Evolutionary conservation across 176 grass and related monocot species (phyloP), one percentile per base, ranked within the genome.

Genomic region (Hyparrhenia diplandra): DNA sequence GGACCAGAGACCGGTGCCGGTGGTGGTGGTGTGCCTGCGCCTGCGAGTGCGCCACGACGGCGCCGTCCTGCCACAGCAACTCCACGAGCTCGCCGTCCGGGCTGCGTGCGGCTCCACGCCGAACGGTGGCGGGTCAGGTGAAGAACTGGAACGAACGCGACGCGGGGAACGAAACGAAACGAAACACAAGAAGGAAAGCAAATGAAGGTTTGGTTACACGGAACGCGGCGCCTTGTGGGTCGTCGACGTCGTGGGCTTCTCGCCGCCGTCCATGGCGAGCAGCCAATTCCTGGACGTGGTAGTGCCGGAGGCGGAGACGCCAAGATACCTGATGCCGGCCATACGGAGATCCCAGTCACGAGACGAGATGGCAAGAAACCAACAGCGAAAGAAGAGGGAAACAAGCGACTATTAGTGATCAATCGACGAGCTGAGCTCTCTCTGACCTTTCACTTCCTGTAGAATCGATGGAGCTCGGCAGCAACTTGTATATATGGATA

Each of bases 51-150:
- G 80, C 85, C 31, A 95, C 82, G 32, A 95, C 78, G 12, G 55
- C 82, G 5, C 93, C 90, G 61, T 99, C 83, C 79, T 91, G 89
- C 97, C 97, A 99, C 29, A 99, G 36, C 8, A 99, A 77, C 73
- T 99, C 97, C 39, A 96, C 67, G 10, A 99, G 80, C 68, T 93
- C 97, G 61, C 87, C 61, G 23, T 86, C 93, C 11, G 39, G 30
- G 18, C 91, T 99, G 85, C 57, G 78, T 99, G 85, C 57, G 78
- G 8, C 10, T 63, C 70, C 68, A 76, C 51, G 37, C 6, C 42
- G 4, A 49, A 36, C 1, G 8, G 6, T 4, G 20, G 21, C 10
- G 66, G 58, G 57, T 43, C 65, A 76, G 21, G 64, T 42, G 54
- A 76, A 27, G 34, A 66, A 57, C 14, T 25, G 59, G 12, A 83